Conservation (phyloP, 768 basidiomycete species). For the Lyophyllum semitale region DNA sequence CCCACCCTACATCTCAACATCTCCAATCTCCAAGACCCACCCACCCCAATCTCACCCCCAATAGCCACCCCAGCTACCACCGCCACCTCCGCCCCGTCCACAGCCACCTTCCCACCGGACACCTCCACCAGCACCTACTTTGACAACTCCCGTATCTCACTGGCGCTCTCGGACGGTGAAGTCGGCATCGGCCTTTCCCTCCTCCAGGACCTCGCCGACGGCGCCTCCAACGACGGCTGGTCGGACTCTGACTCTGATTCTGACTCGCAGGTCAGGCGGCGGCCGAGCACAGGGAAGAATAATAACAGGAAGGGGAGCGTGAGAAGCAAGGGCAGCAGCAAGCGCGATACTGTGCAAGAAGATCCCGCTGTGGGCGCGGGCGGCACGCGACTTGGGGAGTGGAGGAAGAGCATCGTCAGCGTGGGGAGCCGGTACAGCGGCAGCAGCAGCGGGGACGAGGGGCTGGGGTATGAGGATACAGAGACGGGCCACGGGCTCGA, state of each 20-base stretch:
- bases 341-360: neutral
- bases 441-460: conserved; percentile 13
- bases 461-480: conserved; percentile 20
- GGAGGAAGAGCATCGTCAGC: conserved; percentile 23
- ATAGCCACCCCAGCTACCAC: neutral
- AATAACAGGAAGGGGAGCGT: conserved; percentile 12
- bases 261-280: neutral
- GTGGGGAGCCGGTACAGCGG: conserved; percentile 20
- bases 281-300: neutral
- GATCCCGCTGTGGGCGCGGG: neutral
- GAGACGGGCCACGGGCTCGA: conserved; percentile 19
- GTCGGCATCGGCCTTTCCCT: conserved; percentile 72
- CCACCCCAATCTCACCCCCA: conserved; percentile 1
- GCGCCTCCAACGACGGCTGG: conserved; percentile 26
- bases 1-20: neutral
- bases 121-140: conserved; percentile 26
- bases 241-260: conserved; percentile 29
- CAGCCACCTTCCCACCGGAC: neutral
- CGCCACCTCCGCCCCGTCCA: conserved; percentile 9
- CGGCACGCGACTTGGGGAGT: neutral
- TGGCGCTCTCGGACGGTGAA: conserved; percentile 55
- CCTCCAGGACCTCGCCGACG: conserved; percentile 49
- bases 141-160: conserved; percentile 30
- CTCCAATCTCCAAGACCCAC: neutral
- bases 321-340: neutral